A percentile compares a stretch with the other conserved stretches of the same genome.
These are phyloP conservation scores for Cryptosporidium bovis DNA, from an alignment of 169 alveolate species.

Conservation along the genomic window DNA sequence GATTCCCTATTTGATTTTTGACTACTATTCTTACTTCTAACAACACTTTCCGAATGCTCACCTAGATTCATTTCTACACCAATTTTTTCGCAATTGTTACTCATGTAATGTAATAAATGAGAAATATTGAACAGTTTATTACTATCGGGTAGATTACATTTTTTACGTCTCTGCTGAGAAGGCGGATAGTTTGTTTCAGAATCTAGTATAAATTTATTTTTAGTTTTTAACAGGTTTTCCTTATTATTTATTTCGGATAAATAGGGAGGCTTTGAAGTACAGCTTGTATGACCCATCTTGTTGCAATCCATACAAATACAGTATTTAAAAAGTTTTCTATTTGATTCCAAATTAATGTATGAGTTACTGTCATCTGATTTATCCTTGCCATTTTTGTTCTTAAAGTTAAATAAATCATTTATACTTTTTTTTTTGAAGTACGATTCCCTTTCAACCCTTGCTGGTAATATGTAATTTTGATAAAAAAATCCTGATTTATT, in stretches of 20 bases:
- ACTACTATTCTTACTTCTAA: background rate
- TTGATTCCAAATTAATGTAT: background rate
- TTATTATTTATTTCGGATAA: background rate
- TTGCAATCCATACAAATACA: conserved; percentile 56
- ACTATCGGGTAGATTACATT: background rate
- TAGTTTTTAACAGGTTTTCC: background rate
- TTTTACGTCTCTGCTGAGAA: conserved; percentile 10
- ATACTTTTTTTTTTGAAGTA: background rate
- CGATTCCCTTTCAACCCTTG: conserved; percentile 22
- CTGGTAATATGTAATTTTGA: conserved; percentile 22
- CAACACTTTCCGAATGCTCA: background rate
- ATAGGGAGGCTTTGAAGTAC: conserved; percentile 13
- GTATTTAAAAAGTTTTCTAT: background rate
- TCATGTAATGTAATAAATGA: conserved; percentile 24
- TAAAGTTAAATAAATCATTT: conserved; percentile 6
- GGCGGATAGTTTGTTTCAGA: conserved; percentile 8
- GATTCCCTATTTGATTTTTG: background rate
- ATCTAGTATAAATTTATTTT: conserved; percentile 14
- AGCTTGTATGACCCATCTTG: conserved; percentile 31
- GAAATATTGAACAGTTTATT: conserved; percentile 44
- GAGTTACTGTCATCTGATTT: background rate
- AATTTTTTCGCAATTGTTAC: background rate
- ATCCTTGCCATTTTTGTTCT: background rate
- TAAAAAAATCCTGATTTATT: conserved; percentile 23
- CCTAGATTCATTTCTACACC: background rate